Percentiles rank a stretch among this genome's conserved stretches.
Evolutionary conservation across 78 protist genomes (phyloP).

Genomic region (Chrysochromulina tobinii): DNA sequence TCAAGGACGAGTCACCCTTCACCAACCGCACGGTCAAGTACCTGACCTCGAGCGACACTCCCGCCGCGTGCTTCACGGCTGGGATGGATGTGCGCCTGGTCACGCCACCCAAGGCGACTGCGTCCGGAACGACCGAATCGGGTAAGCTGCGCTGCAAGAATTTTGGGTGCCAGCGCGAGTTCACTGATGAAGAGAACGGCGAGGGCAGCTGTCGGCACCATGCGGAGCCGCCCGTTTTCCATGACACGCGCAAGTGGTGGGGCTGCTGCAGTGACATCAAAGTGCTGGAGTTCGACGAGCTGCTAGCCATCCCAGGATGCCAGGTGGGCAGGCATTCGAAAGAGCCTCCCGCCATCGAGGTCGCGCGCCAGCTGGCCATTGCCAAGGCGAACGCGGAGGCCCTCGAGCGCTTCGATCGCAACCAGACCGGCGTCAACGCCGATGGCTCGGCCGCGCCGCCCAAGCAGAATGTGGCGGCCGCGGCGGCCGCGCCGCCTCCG

Average conservation of each 20-base stretch:
- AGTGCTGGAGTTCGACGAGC: background rate
- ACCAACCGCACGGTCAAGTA: background rate
- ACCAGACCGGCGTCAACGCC: background rate
- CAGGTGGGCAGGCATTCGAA: background rate
- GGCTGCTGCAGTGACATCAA: slow-evolving; percentile 3
- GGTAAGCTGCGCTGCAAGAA: background rate
- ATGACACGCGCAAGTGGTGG: slow-evolving; percentile 43
- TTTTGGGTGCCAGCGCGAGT: slow-evolving; percentile 18
- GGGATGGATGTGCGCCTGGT: background rate
- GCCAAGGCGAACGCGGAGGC: background rate
- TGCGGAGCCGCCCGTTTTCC: background rate
- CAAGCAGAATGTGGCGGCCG: background rate
- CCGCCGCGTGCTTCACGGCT: background rate
- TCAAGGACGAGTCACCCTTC: background rate
- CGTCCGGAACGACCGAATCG: no score
- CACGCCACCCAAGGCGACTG: no score
- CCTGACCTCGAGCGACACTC: background rate
- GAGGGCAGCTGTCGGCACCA: slow-evolving; percentile 9
- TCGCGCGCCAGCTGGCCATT: background rate
- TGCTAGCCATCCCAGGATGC: background rate
- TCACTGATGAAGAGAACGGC: background rate
- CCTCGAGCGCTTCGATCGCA: background rate
- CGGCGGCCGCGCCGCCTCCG: background rate
- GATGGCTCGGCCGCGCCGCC: background rate
- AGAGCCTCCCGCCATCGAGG: background rate